Evolutionary conservation across 805 yeast species (phyloP).

Genomic region (Cyberlindnera misumaiensis): DNA sequence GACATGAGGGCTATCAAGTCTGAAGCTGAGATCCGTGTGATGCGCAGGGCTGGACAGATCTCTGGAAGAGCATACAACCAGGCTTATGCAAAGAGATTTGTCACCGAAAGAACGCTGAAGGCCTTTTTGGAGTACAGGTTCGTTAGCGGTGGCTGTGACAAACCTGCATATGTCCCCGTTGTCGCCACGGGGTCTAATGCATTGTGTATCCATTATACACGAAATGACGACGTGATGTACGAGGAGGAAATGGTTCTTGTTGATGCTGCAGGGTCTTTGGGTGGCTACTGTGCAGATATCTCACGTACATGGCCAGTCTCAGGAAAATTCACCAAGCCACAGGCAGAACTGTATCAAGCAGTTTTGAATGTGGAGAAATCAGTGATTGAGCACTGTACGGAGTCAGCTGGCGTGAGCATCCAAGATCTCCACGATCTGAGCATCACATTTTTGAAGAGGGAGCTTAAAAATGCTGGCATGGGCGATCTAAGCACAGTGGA

Average conservation of each 20-base stretch:
- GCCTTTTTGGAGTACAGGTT: constrained; percentile 79
- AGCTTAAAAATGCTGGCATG: constrained; percentile 70
- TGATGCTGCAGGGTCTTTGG: constrained; percentile 91
- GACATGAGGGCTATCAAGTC: constrained; percentile 66
- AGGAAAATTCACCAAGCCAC: constrained; percentile 69
- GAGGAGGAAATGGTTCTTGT: constrained; percentile 81
- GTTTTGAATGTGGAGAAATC: constrained; percentile 76
- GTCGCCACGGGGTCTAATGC: constrained; percentile 93
- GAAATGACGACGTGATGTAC: constrained; percentile 78
- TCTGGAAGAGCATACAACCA: constrained; percentile 79
- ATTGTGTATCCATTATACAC: constrained; percentile 85
- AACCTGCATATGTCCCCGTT: constrained; percentile 88
- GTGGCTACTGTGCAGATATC: constrained; percentile 94
- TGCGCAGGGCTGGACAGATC: constrained; percentile 78
- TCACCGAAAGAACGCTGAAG: constrained; percentile 71
- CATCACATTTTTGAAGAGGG: constrained; percentile 49
- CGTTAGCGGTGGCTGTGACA: constrained; percentile 82
- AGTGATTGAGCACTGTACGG: constrained; percentile 68
- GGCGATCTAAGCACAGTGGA: constrained; percentile 42
- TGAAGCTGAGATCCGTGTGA: constrained; percentile 62
- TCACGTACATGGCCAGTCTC: constrained; percentile 94
- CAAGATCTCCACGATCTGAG: constrained; percentile 74
- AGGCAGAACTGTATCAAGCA: constrained; percentile 81
- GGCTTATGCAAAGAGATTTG: constrained; percentile 64
- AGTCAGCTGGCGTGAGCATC: constrained; percentile 42